Evolutionary conservation across 495 filamentous ascomycete genomes (phyloP).

Genomic region (Xylaria longipes): DNA sequence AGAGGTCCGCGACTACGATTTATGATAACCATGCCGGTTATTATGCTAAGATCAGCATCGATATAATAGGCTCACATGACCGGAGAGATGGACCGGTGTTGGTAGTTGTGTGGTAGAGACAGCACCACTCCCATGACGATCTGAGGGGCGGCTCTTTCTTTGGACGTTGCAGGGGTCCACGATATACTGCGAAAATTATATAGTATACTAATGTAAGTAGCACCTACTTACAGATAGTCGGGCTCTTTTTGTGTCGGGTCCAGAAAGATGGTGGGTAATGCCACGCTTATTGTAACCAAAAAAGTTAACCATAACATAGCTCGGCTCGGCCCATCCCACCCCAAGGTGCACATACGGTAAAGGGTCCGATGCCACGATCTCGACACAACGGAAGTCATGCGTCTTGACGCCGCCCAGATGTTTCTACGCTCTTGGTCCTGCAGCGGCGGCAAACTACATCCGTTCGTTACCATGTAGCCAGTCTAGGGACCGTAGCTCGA

Average conservation of each 20-base stretch:
- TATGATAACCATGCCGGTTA: slow-evolving; percentile 6
- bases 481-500: not conserved
- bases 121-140: slow-evolving; percentile 4
- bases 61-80: slow-evolving; percentile 17
- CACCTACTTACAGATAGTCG: not conserved
- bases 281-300: slow-evolving; percentile 1
- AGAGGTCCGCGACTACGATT: not conserved
- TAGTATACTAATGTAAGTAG: not conserved
- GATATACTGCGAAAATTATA: not conserved
- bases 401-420: slow-evolving; percentile 18
- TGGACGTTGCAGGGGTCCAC: not conserved
- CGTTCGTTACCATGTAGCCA: too few species aligned
- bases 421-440: slow-evolving; percentile 1
- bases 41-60: slow-evolving; percentile 18
- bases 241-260: not conserved
- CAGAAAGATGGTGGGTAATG: not conserved
- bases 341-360: not conserved
- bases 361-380: slow-evolving; percentile 9
- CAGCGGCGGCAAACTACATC: not conserved
- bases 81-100: slow-evolving; percentile 1
- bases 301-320: not conserved
- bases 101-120: slow-evolving; percentile 8
- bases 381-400: slow-evolving; percentile 9
- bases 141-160: slow-evolving; percentile 16
- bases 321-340: slow-evolving; percentile 1